Percentiles rank a stretch among this genome's conserved stretches.
Conservation (phyloP, 257 asterid genomes). For the Solanum virginianum region DNA sequence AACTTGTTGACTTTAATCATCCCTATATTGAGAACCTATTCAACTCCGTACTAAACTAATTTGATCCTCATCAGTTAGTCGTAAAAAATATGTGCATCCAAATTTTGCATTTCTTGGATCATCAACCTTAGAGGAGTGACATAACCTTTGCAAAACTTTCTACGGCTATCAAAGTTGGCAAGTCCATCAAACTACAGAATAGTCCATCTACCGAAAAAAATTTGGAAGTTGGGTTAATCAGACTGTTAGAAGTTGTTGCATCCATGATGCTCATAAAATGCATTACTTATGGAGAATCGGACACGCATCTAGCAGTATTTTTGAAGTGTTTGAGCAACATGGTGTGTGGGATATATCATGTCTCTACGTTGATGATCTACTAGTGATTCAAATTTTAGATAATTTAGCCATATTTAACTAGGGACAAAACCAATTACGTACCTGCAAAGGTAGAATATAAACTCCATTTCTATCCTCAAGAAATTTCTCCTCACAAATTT, state of each 20-base stretch:
- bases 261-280: neutral
- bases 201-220: neutral
- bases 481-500: neutral
- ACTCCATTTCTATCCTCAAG: neutral
- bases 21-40: neutral
- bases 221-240: neutral
- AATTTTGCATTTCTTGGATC: neutral
- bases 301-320: neutral
- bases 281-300: neutral
- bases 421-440: neutral
- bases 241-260: neutral
- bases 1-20: neutral
- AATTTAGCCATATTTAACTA: neutral
- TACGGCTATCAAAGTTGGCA: neutral
- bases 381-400: neutral
- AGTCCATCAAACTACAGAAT: neutral
- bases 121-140: neutral
- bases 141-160: neutral
- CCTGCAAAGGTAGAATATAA: neutral
- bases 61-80: neutral
- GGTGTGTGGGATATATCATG: neutral
- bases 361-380: neutral
- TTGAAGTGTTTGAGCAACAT: neutral
- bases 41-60: neutral
- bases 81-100: neutral